These are phyloP conservation scores for Vigna radiata DNA, from an alignment of 306 rosid genomes.

Conservation along the genomic window DNA sequence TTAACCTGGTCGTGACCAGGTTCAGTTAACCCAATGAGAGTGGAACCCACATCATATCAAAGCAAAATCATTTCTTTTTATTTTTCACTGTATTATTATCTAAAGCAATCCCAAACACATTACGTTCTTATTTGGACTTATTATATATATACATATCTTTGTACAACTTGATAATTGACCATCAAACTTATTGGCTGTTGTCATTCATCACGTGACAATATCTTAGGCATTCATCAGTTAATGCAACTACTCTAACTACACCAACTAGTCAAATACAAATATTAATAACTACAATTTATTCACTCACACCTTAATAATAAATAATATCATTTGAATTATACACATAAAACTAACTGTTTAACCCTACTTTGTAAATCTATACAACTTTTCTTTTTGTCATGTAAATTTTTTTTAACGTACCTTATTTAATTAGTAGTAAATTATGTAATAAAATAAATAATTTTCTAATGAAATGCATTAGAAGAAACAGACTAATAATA, in stretches of 20 bases:
- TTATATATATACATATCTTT: neutral
- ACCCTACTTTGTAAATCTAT: no score
- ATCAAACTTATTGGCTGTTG: neutral
- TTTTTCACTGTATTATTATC: constrained; percentile 13
- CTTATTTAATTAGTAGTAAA: neutral
- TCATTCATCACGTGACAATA: constrained; percentile 40
- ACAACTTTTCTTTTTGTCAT: no score
- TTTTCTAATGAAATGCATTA: neutral
- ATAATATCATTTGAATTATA: neutral
- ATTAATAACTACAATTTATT: neutral
- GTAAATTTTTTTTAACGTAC: neutral
- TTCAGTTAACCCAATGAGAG: constrained; percentile 36
- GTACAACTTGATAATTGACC: constrained; percentile 16
- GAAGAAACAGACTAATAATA: neutral
- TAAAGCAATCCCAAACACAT: constrained; percentile 12
- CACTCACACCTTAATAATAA: neutral
- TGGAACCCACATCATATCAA: neutral
- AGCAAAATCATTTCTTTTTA: constrained; percentile 12
- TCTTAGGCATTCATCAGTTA: neutral
- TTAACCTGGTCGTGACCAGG: constrained; percentile 27
- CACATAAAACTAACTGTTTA: no score
- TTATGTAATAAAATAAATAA: neutral
- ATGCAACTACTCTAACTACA: neutral
- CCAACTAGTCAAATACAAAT: neutral
- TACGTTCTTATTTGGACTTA: constrained; percentile 25